phyloP scores from a whole-genome alignment of 495 filamentous ascomycete species.

The Penicillium odoratum region DNA sequence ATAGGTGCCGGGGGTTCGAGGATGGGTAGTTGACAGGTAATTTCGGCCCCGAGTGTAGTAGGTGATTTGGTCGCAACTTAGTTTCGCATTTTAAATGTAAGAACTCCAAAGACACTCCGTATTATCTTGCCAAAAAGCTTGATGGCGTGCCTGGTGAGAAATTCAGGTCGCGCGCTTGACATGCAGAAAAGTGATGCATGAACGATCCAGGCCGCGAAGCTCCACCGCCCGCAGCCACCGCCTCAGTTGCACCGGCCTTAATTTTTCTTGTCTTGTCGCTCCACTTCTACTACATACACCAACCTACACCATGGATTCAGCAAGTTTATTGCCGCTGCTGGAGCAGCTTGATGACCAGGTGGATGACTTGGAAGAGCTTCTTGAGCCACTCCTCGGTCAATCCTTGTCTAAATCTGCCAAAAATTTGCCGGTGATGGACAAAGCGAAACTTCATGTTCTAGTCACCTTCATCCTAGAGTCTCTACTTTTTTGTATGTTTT shows the following conservation, averaged over 20 bases:
- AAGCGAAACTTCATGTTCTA: slow-evolving; percentile 85
- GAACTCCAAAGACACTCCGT: not conserved
- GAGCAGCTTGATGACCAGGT: slow-evolving; percentile 73
- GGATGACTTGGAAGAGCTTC: slow-evolving; percentile 70
- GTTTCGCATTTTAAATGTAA: not conserved
- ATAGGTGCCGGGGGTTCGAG: slow-evolving; percentile 1
- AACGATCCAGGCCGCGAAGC: slow-evolving; percentile 13
- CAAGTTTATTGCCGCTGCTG: slow-evolving; percentile 53
- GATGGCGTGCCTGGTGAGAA: not conserved
- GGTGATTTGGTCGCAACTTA: not conserved
- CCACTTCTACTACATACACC: not conserved
- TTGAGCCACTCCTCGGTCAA: slow-evolving; percentile 64
- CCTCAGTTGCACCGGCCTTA: slow-evolving; percentile 21
- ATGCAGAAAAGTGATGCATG: slow-evolving; percentile 14
- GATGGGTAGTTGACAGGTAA: not conserved
- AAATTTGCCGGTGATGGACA: slow-evolving; percentile 87
- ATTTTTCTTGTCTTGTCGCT: slow-evolving; percentile 25
- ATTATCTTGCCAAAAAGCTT: not conserved
- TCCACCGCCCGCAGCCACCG: slow-evolving; percentile 26
- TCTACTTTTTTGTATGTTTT: slow-evolving; percentile 76
- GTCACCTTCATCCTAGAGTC: slow-evolving; percentile 87
- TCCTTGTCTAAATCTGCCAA: slow-evolving; percentile 65
- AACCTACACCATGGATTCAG: slow-evolving; percentile 39
- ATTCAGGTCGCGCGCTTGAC: not conserved
- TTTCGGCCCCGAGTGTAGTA: not conserved